Evolutionary conservation across 179 eudicot species (phyloP).

Genomic region (Silene coronaria): DNA sequence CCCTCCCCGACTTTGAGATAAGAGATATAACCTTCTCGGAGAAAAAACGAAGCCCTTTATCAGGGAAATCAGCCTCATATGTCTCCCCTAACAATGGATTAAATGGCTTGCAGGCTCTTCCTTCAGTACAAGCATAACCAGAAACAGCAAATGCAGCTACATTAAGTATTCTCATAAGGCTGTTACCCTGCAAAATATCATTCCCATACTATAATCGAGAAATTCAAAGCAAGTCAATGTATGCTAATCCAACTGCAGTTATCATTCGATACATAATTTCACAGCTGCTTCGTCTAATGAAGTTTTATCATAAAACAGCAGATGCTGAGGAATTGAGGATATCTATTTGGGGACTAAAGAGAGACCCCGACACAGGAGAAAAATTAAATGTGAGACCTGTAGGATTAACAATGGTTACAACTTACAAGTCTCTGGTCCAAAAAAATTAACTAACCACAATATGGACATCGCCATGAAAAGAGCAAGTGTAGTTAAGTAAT

Average conservation of each 20-base stretch:
- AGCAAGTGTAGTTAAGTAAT: not conserved
- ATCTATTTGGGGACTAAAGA: not conserved
- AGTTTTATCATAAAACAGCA: not conserved
- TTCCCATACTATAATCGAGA: constrained; percentile 11
- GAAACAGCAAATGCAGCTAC: constrained; percentile 99
- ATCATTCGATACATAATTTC: not conserved
- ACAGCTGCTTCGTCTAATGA: not conserved
- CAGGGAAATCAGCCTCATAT: constrained; percentile 89
- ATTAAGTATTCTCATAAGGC: constrained; percentile 86
- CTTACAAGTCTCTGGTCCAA: not conserved
- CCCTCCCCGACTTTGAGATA: not conserved
- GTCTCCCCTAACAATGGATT: constrained; percentile 95
- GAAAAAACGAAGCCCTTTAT: constrained; percentile 81
- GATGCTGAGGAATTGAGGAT: not conserved
- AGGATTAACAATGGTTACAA: not conserved
- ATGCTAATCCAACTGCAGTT: not conserved
- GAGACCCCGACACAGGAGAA: not conserved
- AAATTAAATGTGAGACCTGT: not conserved
- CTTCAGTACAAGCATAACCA: constrained; percentile 95
- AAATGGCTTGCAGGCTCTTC: constrained; percentile 90
- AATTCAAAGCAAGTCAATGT: constrained; percentile 1
- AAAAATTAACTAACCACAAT: not conserved
- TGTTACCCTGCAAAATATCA: constrained; percentile 57
- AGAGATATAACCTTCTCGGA: constrained; percentile 76
- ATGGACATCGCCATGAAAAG: not conserved